Evolutionary conservation across 192 early-diverging fungal species (phyloP), one percentile per base, ranked within the genome.

Genomic region (Backusella parvicylindrica): DNA sequence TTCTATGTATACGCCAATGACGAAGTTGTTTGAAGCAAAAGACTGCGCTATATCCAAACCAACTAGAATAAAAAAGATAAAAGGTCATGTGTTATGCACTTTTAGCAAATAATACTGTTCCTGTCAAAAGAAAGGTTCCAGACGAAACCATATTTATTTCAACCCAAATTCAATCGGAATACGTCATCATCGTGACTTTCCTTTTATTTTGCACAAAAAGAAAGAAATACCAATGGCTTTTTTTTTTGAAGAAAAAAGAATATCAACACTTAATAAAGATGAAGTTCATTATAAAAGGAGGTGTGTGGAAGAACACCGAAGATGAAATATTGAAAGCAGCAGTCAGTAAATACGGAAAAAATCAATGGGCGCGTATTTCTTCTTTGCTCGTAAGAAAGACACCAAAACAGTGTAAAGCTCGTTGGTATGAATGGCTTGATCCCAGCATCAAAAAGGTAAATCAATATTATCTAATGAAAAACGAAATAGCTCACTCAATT

Each of bases 361-460:
- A 98, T 83, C 98, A 98, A 78, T 99, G 98, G 98, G 93, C 96
- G 2, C 93, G 97, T 73, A 98, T 99, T 67, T 96, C 97, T 64
- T 98, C 97, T 6, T 87, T 99, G 33, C 86, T 99, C 28, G 95
- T 94, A 7, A 85, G 96, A 79, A 98, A 98, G 74, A 94, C 95
- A 23, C 96, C 97, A 40, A 99, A 97, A 84, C 97, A 99, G 83
- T 99, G 98, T 85, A 99, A 99, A 87, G 96, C 98, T 11, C 86
- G 98, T 75, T 99, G 98, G 98, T 97, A 90, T 79, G 98, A 99
- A 85, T 99, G 98, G 98, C 87, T 99, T 18, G 98, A 99, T 85
- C 96, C 98, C 6, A 94, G 94, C 68, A 99, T 99, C 85, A 97
- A 96, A 80, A 99, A 99, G 83, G 87, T 88, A 86, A 32, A 32